A percentile compares a stretch with the other conserved stretches of the same genome.
Evolutionary conservation across 495 filamentous ascomycete genomes (phyloP).

Genomic region (Darksidea phi): DNA sequence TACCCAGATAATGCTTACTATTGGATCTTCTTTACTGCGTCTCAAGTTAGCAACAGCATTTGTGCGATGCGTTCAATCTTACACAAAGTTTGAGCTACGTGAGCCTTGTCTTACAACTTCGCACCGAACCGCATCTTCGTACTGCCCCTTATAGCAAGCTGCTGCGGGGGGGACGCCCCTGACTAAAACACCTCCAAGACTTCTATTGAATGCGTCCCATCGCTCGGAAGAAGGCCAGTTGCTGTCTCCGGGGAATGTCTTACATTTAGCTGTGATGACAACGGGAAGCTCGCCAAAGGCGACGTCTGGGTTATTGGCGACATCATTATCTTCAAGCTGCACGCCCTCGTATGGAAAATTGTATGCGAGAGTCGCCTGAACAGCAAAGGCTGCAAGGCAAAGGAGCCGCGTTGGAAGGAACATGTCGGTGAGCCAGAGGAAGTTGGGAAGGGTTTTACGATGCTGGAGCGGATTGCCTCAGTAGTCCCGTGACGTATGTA

Average conservation of each 20-base stretch:
- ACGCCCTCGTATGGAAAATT: constrained; percentile 28
- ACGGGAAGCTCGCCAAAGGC: constrained; percentile 19
- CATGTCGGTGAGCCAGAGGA: background rate
- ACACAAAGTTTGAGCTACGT: constrained; percentile 1
- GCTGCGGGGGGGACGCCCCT: constrained; percentile 24
- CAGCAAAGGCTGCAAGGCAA: background rate
- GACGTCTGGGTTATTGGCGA: constrained; percentile 23
- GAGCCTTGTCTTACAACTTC: background rate
- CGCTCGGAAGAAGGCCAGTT: constrained; percentile 18
- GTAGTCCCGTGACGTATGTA: too few species aligned
- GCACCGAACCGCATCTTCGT: constrained; percentile 18
- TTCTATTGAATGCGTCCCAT: constrained; percentile 27
- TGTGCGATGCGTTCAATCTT: background rate
- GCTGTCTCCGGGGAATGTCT: constrained; percentile 25
- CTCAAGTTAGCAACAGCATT: background rate
- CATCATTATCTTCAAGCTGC: constrained; percentile 19
- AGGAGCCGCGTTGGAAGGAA: background rate
- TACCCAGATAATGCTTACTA: too few species aligned
- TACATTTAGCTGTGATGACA: constrained; percentile 10
- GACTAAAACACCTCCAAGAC: constrained; percentile 21
- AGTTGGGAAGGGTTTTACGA: too few species aligned
- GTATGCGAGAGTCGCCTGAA: background rate
- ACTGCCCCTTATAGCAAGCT: constrained; percentile 23
- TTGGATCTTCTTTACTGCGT: constrained; percentile 22
- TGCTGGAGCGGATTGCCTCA: too few species aligned